These are phyloP conservation scores for Polyplosphaeria fusca DNA, from an alignment of 495 filamentous ascomycete genomes.

Conservation along the genomic window DNA sequence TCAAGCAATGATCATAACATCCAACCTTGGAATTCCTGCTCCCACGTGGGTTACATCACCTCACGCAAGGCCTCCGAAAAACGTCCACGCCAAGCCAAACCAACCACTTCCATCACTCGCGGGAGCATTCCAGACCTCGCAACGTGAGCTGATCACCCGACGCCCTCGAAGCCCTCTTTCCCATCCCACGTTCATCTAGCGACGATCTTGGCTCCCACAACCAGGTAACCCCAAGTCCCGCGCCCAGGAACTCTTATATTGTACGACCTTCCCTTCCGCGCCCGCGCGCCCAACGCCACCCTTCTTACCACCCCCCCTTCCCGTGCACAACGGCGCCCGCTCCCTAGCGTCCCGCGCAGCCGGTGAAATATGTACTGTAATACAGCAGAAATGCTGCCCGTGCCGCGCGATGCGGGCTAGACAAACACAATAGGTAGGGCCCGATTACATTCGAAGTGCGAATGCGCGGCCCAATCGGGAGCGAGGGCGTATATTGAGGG, in stretches of 20 bases:
- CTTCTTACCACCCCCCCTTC: not conserved
- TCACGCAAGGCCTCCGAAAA: too few relatives aligned
- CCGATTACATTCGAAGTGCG: too few relatives aligned
- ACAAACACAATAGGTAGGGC: not conserved
- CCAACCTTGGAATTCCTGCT: not conserved
- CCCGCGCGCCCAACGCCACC: not conserved
- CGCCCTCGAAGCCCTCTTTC: too few relatives aligned
- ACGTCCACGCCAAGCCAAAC: too few relatives aligned
- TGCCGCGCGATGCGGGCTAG: not conserved
- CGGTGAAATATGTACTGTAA: not conserved
- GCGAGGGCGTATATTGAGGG: not conserved
- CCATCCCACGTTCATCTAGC: too few relatives aligned
- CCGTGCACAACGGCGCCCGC: not conserved
- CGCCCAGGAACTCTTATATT: too few relatives aligned
- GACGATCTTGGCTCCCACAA: too few relatives aligned
- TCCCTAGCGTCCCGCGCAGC: not conserved
- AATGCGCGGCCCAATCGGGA: not conserved
- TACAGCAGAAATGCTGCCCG: not conserved
- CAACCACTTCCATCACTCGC: too few relatives aligned
- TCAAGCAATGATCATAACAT: not conserved
- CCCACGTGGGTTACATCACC: too few relatives aligned
- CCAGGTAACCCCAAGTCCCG: too few relatives aligned
- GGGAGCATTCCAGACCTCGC: too few relatives aligned
- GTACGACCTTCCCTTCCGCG: not conserved
- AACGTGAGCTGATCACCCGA: too few relatives aligned